phyloP scores from a whole-genome alignment of 1,284 basidiomycete species.

The Quambalaria eucalypti region DNA sequence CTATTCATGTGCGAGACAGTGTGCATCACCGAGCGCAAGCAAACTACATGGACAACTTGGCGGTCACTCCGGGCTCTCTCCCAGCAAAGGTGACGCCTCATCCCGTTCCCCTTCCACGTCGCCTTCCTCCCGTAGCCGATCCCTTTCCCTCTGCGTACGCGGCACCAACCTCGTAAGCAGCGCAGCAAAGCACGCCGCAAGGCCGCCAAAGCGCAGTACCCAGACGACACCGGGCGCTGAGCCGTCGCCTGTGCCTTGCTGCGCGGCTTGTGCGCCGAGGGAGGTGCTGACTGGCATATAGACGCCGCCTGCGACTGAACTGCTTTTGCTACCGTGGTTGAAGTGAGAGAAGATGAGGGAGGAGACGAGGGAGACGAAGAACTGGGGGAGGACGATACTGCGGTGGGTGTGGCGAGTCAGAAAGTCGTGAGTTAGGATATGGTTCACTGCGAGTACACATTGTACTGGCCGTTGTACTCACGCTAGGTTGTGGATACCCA shows the following conservation, averaged over 20 bases:
- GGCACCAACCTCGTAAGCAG: slow-evolving; percentile 26
- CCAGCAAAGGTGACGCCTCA: no score
- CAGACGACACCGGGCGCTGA: slow-evolving; percentile 58
- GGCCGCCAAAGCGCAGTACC: slow-evolving; percentile 83
- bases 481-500: slow-evolving; percentile 89
- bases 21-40: no score
- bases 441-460: background rate
- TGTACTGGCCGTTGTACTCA: slow-evolving; percentile 54
- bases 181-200: slow-evolving; percentile 48
- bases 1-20: no score
- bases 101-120: no score
- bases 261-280: no score
- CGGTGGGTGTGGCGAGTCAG: background rate
- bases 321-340: slow-evolving; percentile 46
- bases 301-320: background rate
- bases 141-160: slow-evolving; percentile 23
- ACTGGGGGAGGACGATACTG: slow-evolving; percentile 19
- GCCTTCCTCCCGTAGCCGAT: no score
- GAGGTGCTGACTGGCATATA: no score
- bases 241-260: background rate
- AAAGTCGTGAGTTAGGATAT: background rate
- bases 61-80: no score
- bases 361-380: slow-evolving; percentile 68
- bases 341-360: slow-evolving; percentile 70
- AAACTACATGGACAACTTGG: no score